Evolutionary conservation across 2,329 filamentous ascomycete genomes (phyloP).

Genomic region (Fusarium verrucosum): DNA sequence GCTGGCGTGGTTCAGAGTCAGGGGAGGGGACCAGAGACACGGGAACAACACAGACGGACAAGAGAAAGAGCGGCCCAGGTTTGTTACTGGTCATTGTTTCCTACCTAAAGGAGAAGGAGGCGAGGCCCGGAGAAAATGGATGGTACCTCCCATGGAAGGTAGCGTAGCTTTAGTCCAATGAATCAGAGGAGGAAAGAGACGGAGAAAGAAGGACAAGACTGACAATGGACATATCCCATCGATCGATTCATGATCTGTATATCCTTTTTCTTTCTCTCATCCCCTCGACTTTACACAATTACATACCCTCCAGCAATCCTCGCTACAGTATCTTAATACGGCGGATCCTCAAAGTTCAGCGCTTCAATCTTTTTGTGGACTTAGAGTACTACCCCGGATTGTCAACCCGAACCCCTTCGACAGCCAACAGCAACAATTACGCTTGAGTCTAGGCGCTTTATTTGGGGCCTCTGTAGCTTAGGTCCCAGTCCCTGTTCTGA

Average conservation of each 20-base stretch:
- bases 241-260: neutral
- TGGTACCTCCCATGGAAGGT: slow-evolving; percentile 1
- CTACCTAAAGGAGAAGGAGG: slow-evolving; percentile 26
- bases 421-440: slow-evolving; percentile 38
- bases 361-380: slow-evolving; percentile 35
- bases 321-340: neutral
- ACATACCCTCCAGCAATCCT: slow-evolving; percentile 13
- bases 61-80: neutral
- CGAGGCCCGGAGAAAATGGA: slow-evolving; percentile 18
- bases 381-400: slow-evolving; percentile 41
- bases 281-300: neutral
- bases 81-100: slow-evolving; percentile 6
- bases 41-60: slow-evolving; percentile 18
- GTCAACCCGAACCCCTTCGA: slow-evolving; percentile 30
- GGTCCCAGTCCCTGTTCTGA: slow-evolving; percentile 37
- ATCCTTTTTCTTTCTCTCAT: neutral
- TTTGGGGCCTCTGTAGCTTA: slow-evolving; percentile 30
- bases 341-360: slow-evolving; percentile 35
- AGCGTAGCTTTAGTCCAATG: slow-evolving; percentile 5
- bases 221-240: neutral
- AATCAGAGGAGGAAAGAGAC: neutral
- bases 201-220: neutral
- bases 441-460: slow-evolving; percentile 28
- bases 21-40: slow-evolving; percentile 25
- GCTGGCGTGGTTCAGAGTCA: slow-evolving; percentile 27